Base-by-base conservation (phyloP, 176 grass and related monocot species). In the Metroxylon sagu region DNA sequence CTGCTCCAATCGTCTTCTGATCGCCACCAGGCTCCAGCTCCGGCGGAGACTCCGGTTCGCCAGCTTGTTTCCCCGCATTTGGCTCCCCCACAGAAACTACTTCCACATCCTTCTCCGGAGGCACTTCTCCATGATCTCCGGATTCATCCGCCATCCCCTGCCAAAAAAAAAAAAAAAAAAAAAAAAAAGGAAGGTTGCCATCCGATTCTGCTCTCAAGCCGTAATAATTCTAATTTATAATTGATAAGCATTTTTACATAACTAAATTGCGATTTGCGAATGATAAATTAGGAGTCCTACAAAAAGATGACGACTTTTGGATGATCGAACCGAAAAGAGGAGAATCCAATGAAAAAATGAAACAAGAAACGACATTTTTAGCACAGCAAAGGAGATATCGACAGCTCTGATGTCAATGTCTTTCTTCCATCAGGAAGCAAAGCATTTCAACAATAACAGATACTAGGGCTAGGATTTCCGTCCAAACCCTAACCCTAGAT, bases 61-160 rank as follows among this genome's bases (percentile, higher is more conserved):
- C 19, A 12, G 58, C 18, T 30, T n/a, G 17, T n/a, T 19, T 60
- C 58, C 7, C 58, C 6, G 26, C 58, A 39, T 31, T 28, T 18
- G 28, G 26, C 17, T 60, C 58, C 30, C 30, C 58, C 28, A 30
- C 7, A 17, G 58, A 60, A 6, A 60, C 26, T 3, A 31, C 28
- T 31, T 60, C 58, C 28, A 31, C 6, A 60, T 60, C 58, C 28
- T 39, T 60, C 26, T 60, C 16, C 25, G 6, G 58, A 18, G 58
- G 58, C 17, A 29, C 58, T 60, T 60, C 58, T 39, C 16, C 7
- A 18, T 10, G 16, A 60, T 26, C 16, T 60, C 6, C 14, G 35
- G 58, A 26, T 39, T 60, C 58, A n/a, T 60, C 58, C 18, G 26
- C 58, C 58, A 60, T 60, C 17, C 17, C 28, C 58, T 60, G 30